These are phyloP conservation scores for Rhizopogon vesiculosus DNA, from an alignment of 768 basidiomycete species.

Conservation along the genomic window DNA sequence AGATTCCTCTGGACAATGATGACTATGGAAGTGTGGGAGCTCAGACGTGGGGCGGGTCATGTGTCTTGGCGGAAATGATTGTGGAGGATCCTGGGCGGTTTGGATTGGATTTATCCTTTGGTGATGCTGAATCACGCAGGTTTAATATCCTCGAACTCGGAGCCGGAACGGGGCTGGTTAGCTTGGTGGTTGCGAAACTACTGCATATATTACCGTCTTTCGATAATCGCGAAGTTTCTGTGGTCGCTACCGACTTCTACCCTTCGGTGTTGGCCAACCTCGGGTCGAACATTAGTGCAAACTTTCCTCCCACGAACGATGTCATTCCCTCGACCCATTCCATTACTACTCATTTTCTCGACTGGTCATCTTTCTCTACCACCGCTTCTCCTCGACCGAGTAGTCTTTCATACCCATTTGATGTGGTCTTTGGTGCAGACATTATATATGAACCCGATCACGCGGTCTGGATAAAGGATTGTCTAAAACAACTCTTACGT, in stretches of 20 bases:
- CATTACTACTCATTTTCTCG: constrained; percentile 27
- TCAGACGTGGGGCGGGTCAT: constrained; percentile 88
- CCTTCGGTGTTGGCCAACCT: constrained; percentile 45
- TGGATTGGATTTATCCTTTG: constrained; percentile 25
- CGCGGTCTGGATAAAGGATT: constrained; percentile 40
- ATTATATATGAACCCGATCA: constrained; percentile 50
- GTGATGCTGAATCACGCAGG: neutral
- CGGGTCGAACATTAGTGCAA: constrained; percentile 34
- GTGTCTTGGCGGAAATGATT: constrained; percentile 73
- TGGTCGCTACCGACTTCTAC: constrained; percentile 49
- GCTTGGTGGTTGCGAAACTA: constrained; percentile 34
- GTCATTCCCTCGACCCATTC: constrained; percentile 2
- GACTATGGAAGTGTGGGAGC: constrained; percentile 74
- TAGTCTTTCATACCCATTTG: constrained; percentile 34
- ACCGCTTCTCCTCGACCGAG: constrained; percentile 8
- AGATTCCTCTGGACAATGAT: constrained; percentile 65
- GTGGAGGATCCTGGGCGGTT: constrained; percentile 51
- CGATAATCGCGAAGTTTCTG: constrained; percentile 7
- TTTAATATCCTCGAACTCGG: constrained; percentile 50
- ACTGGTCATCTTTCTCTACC: constrained; percentile 33
- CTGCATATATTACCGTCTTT: constrained; percentile 8
- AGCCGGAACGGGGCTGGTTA: constrained; percentile 54
- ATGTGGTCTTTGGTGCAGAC: constrained; percentile 50
- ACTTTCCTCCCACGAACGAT: constrained; percentile 17
- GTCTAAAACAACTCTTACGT: constrained; percentile 34